These are phyloP conservation scores for Fusarium oxysporum DNA, from an alignment of 2,329 filamentous ascomycete genomes.

Conservation along the genomic window DNA sequence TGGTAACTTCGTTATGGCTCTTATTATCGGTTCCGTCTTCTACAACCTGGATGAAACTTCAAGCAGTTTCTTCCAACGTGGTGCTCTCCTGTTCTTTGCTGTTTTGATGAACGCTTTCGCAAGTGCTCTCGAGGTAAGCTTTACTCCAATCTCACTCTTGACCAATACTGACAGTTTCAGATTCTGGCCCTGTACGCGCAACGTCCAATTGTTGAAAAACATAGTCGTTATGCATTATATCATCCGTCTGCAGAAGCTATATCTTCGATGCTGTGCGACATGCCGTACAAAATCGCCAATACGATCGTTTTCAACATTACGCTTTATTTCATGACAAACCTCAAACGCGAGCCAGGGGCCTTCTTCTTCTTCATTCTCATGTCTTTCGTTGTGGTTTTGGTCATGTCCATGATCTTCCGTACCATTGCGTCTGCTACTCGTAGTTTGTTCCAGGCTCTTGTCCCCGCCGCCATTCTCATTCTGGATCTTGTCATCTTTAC, in stretches of 20 bases:
- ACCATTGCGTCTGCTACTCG: conserved; percentile 47
- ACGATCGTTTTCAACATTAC: conserved; percentile 80
- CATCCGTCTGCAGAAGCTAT: conserved; percentile 91
- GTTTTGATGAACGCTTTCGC: conserved; percentile 88
- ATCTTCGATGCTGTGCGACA: conserved; percentile 85
- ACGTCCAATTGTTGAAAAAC: conserved; percentile 92
- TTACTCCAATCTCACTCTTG: rapidly evolving
- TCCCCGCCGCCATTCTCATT: conserved; percentile 46
- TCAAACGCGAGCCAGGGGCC: conserved; percentile 76
- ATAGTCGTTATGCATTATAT: conserved; percentile 86
- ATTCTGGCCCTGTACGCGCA: conserved; percentile 89
- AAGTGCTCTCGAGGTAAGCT: conserved; percentile 75
- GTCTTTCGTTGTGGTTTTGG: conserved; percentile 77
- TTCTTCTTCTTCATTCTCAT: conserved; percentile 91
- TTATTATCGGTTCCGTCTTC: conserved; percentile 85
- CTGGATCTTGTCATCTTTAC: conserved; percentile 71
- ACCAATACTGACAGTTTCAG: conserved; percentile 48
- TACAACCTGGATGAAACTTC: conserved; percentile 77
- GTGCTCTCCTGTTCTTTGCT: conserved; percentile 87
- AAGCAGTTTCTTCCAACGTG: conserved; percentile 80
- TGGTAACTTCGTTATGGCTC: conserved; percentile 79
- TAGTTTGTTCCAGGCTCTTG: conserved; percentile 47
- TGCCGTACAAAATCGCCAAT: conserved; percentile 83
- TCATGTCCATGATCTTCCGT: conserved; percentile 74
- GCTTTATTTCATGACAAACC: conserved; percentile 88